Evolutionary conservation across 2,329 filamentous ascomycete species (phyloP), one percentile per base, ranked within the genome.

Genomic region (Alternaria ethzedia): DNA sequence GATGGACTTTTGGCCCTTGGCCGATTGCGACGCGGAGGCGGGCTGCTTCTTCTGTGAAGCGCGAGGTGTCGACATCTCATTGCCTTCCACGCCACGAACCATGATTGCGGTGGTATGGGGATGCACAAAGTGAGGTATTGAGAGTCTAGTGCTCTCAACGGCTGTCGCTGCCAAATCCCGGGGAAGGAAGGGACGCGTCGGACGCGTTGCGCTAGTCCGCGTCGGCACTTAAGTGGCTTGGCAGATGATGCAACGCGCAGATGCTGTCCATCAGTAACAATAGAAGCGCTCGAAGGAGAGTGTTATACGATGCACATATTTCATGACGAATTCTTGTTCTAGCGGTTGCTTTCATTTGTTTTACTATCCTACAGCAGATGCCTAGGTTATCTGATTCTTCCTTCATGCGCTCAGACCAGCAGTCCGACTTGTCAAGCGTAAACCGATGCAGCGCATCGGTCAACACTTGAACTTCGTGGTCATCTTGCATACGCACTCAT

Each of bases 1-100:
- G 63, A 96, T 93, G 57, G 90, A 92, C 77, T 85, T 86, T 75
- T 92, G 90, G 73, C 87, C 89, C 74, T 89, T 89, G 65, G 79
- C 79, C 20, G 83, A 81, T 63, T 86, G 86, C 11, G 84, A 80
- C 28, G 61, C 72, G 12, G 81, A 80, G 47, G 81, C 79, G 47
- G 80, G 79, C 45, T 82, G 76, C 72, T 87, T 86, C 74, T 82
- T 83, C 54, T 81, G 78, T 55, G 81, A 80, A 43, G 82, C 63
- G 41, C 77, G 76, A 51, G 82, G 82, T 1, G 82, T 84, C 32
- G 80, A 78, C 70, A 84, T 80, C 60, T 83, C 81, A 71, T 83
- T 83, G 20, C 82, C 82, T 70, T 83, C 82, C 45, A 83, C 79
- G 17, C 82, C 82, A 51, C 82, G 78, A 49, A 78, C 82, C 82